Evolutionary conservation across 2,329 filamentous ascomycete species (phyloP).

Genomic region (Fusarium ramigenum): DNA sequence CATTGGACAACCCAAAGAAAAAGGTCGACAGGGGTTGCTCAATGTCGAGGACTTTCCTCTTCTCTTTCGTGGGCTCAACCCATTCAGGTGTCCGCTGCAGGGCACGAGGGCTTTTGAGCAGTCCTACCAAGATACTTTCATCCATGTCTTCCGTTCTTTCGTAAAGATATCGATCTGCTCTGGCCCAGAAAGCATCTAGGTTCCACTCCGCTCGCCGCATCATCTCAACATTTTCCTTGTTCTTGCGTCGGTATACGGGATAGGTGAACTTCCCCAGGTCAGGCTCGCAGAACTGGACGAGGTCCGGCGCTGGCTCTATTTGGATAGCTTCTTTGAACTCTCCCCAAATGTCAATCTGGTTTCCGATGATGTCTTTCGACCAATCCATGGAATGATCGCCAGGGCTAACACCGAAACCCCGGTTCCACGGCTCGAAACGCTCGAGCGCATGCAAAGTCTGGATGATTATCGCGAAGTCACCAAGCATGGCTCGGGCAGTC

Average conservation of each 20-base stretch:
- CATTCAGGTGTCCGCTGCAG: neutral
- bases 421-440: neutral
- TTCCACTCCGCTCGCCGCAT: neutral
- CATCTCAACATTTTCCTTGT: neutral
- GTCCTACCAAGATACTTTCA: accelerated
- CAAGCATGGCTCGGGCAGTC: neutral
- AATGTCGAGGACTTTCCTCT: neutral
- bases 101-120: neutral
- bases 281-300: too few relatives aligned
- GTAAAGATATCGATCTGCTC: neutral
- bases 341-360: neutral
- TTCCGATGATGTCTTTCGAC: neutral
- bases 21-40: neutral
- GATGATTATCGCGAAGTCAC: neutral
- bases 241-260: neutral
- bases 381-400: neutral
- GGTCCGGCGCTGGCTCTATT: too few relatives aligned
- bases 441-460: neutral
- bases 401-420: neutral
- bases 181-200: neutral
- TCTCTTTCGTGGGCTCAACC: neutral
- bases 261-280: neutral
- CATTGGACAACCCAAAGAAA: neutral
- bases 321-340: too few relatives aligned
- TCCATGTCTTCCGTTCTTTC: neutral